Base-by-base conservation (phyloP, 805 yeast genomes). In the Hanseniaspora thailandica region DNA sequence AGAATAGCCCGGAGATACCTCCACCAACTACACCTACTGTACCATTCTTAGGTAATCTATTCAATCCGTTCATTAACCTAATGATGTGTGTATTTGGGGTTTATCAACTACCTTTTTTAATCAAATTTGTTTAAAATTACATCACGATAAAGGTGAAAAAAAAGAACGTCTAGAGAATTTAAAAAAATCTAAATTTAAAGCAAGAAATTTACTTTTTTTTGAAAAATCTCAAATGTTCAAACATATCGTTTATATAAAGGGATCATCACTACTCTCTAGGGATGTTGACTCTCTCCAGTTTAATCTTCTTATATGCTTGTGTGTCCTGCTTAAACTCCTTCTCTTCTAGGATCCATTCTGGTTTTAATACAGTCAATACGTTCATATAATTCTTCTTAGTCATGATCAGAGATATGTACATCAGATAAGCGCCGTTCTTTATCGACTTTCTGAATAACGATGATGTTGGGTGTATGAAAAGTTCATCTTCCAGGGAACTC, bases 371-470 rank as follows among this genome's bases (percentile, higher is more conserved):
- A 17, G 89, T 84, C 28, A 84, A 81, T 60, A 87, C 87, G 54
- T 93, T 84, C 96, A 90, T 87, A 62, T 85, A 93, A 71, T 90
- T 97, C 62, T 81, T 81, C 15, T 84, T 77, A 0, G 98, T 90
- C 58, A 87, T 72, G 30, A 88, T 76, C 51, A 88, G 72, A 31
- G 88, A 84, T 61, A 88, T 88, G 61, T 86, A 89, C 8, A 90
- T 66, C 44, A 88, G 83, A 67, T 86, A 86, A 56, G 84, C 90
- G 12, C 90, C 85, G 40, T 71, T 74, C 28, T 50, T 50, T 4
- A 50, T 26, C 1, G 48, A 31, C 55, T 70, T 71, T 35, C 74
- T 76, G 62, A 75, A 78, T 19, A 90, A 65, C 4, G 87, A 69
- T 56, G 94, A 84, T 2, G 95, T 84, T 1, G 98, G 98, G 64